These are phyloP conservation scores for Scutellaria galericulata DNA, from an alignment of 257 asterid genomes.

Conservation along the genomic window DNA sequence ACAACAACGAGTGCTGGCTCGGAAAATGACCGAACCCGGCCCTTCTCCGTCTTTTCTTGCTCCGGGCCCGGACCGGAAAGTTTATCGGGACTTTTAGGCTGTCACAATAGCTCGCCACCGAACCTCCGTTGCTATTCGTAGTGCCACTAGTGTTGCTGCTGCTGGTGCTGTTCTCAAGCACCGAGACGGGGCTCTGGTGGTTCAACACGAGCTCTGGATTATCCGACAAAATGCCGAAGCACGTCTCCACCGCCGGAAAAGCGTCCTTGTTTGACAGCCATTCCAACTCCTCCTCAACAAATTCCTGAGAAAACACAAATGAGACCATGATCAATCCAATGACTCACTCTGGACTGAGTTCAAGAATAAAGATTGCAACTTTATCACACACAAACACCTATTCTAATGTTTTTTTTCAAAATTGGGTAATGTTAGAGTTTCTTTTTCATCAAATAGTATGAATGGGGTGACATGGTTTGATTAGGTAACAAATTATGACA, in stretches of 20 bases:
- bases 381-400: background rate
- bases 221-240: conserved; percentile 58
- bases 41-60: conserved; percentile 53
- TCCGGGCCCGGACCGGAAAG: conserved; percentile 66
- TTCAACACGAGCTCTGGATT: conserved; percentile 47
- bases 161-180: conserved; percentile 67
- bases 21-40: conserved; percentile 40
- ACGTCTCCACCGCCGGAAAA: conserved; percentile 76
- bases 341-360: background rate
- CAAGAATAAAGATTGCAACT: conserved; percentile 22
- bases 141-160: conserved; percentile 45
- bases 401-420: conserved; percentile 28
- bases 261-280: conserved; percentile 91
- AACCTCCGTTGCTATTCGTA: conserved; percentile 43
- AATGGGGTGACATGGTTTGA: conserved; percentile 16
- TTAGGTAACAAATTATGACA: conserved; percentile 10
- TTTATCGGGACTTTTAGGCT: conserved; percentile 61
- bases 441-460: background rate
- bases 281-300: conserved; percentile 71
- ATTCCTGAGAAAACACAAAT: conserved; percentile 40
- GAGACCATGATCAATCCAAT: conserved; percentile 2
- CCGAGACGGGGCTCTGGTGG: conserved; percentile 78
- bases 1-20: conserved; percentile 36
- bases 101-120: conserved; percentile 53
- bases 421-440: background rate